Evolutionary conservation across 2,329 filamentous ascomycete genomes (phyloP), one percentile per base, ranked within the genome.

Genomic region (Fusarium sp.): DNA sequence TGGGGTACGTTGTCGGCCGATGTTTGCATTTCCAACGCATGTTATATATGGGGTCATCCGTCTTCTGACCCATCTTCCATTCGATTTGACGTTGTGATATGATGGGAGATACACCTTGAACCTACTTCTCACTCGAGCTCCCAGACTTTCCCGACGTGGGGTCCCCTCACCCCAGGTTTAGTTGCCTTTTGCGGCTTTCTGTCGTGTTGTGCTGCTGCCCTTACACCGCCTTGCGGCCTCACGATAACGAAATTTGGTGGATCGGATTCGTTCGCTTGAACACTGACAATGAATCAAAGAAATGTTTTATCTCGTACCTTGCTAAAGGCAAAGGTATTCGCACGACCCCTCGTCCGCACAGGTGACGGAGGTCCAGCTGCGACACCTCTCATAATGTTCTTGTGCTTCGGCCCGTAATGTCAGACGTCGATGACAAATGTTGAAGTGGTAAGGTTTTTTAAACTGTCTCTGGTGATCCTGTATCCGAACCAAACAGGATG

Each of bases 241-340:
- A 76, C 58, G 67, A 74, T 61, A 71, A 63, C 28, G 48, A 42
- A 41, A 57, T 51, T 60, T 38, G 67, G 70, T 63, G 61, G 51
- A 71, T 76, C 73, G 71, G 66, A 64, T 74, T 78, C 72, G 69
- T 68, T 75, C 75, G 75, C 71, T 75, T 75, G 66, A 68, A 63
- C 56, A 38, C 61, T 28, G 28, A 41, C 59, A 69, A 50, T 65
- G 59, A 69, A 45, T 66, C 44, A 47, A 64, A 26, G 58, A 66
- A 69, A 67, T 30, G 20, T 8, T 54, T 50, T 54, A 30, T 47
- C 51, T 68, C 79, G 77, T 71, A 84, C 82, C 81, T 81, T 83
- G 77, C 83, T 83, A 63, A 85, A 83, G 72, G 78, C 84, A 80
- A 81, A 85, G 18, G 83, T 85, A 56, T 85, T 82, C 60, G 77